A percentile compares a stretch with the other conserved stretches of the same genome.
Conservation (phyloP, 78 protist genomes). For the Guillardia theta region DNA sequence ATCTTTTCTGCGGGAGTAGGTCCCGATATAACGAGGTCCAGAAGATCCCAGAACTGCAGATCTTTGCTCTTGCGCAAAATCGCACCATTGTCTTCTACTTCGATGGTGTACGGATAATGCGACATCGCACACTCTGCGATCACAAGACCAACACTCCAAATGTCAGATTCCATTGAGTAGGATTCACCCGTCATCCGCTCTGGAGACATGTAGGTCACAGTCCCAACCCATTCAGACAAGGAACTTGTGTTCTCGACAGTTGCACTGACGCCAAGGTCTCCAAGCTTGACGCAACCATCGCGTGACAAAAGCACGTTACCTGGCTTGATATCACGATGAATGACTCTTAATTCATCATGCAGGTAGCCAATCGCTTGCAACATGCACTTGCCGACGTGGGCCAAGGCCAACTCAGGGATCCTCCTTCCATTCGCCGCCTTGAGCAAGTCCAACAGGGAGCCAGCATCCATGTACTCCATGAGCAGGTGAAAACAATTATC, state of each 20-base stretch:
- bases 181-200: not conserved
- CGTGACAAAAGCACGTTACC: not conserved
- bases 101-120: not conserved
- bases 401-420: not conserved
- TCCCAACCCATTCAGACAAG: not conserved
- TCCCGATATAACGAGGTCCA: not conserved
- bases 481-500: not conserved
- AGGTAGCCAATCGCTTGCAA: not conserved
- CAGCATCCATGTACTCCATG: not conserved
- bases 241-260: not conserved
- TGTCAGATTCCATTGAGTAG: not conserved
- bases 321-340: constrained; percentile 23
- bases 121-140: not conserved
- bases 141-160: not conserved
- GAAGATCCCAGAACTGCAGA: not conserved
- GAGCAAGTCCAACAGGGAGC: not conserved
- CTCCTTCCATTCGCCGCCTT: not conserved
- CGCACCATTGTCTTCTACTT: too few relatives aligned
- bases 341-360: not conserved
- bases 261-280: not conserved
- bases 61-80: too few relatives aligned
- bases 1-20: too few relatives aligned
- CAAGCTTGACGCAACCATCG: not conserved
- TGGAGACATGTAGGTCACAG: not conserved
- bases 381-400: not conserved